Base-by-base conservation (phyloP, 1,284 basidiomycete genomes). In the Cutaneotrichosporon cavernicola region DNA sequence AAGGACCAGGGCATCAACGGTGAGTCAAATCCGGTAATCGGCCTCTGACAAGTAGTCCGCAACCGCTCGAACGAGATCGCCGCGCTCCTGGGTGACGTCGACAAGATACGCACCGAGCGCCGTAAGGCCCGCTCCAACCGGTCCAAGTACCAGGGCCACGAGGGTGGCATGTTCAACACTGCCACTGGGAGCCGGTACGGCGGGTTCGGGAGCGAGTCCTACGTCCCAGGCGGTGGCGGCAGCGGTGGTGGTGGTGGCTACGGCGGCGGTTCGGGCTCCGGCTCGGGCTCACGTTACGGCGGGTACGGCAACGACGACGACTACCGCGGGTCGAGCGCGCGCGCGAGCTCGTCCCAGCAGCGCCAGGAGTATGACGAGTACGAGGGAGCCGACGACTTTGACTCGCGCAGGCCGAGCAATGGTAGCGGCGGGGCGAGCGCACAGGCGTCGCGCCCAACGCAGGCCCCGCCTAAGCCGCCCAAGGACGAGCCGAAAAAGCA, bases 1-100 rank as follows among this genome's bases (percentile, higher is more conserved):
- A 99, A 99, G 80, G 97, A 99, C 75, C 93, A 99, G 80, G 96
- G 96, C n/a, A 87, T 97, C 73, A 99, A 99, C 73, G 92, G 93
- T 92, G 72, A 43, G 86, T 14, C 26, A 8, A 6, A 4, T 36
- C n/a, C 18, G 43, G 18, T 18, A 46, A 46, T 46, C 43, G n/a
- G 2, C 14, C 14, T 26, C 58, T 63, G 30, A 56, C 59, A 9
- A 46, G 4, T 56, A 66, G 66, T 65, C 16, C 66, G 66, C 60
- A 68, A 68, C 62, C 89, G 96, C 30, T 88, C 97, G 22, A 90
- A 89, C 64, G 96, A 99, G 80, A 84, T 99, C 16, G 90, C 91
- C 13, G 89, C 93, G 58, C 84, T 99, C 1, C 85, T 99, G 0
- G 85, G 87, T 1, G 96, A 99, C 76, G 89, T 99, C 6, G 96